Conservation (phyloP, 169 alveolate genomes). For the Eimeria falciformis region DNA sequence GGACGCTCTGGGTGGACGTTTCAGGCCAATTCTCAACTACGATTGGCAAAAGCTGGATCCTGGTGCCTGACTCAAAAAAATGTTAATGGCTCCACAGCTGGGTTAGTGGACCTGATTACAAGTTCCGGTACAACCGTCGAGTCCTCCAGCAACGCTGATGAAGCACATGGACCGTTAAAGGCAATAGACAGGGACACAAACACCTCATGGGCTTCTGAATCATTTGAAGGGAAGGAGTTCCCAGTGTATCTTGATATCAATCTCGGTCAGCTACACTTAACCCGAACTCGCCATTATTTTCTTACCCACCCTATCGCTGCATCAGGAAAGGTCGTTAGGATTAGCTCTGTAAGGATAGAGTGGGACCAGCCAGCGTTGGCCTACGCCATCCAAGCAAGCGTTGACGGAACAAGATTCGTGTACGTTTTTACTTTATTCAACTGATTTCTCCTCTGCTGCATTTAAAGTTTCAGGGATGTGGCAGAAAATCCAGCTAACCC, state of each 20-base stretch:
- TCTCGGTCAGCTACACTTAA: constrained; percentile 79
- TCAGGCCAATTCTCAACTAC: constrained; percentile 89
- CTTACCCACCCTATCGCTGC: not conserved
- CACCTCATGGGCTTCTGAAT: constrained; percentile 93
- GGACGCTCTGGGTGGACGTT: constrained; percentile 89
- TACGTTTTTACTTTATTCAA: constrained; percentile 31
- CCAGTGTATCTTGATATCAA: constrained; percentile 83
- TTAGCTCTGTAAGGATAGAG: constrained; percentile 86
- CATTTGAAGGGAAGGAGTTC: constrained; percentile 86
- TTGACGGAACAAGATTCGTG: constrained; percentile 86
- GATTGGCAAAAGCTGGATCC: constrained; percentile 85
- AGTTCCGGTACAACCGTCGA: constrained; percentile 79
- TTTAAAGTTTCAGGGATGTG: constrained; percentile 59
- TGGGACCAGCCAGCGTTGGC: constrained; percentile 94
- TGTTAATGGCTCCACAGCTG: constrained; percentile 85
- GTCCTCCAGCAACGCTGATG: constrained; percentile 79
- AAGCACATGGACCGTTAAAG: constrained; percentile 83
- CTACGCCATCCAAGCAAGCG: constrained; percentile 87
- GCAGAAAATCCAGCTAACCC: constrained; percentile 86
- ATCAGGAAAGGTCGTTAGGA: constrained; percentile 77
- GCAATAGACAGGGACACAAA: constrained; percentile 90
- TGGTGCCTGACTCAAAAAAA: constrained; percentile 89
- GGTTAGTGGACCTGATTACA: constrained; percentile 86
- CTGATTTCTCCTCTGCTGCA: not conserved
- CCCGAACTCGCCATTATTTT: not conserved